Conservation (phyloP, 768 basidiomycete genomes). For the Psilocybe subaeruginosa region DNA sequence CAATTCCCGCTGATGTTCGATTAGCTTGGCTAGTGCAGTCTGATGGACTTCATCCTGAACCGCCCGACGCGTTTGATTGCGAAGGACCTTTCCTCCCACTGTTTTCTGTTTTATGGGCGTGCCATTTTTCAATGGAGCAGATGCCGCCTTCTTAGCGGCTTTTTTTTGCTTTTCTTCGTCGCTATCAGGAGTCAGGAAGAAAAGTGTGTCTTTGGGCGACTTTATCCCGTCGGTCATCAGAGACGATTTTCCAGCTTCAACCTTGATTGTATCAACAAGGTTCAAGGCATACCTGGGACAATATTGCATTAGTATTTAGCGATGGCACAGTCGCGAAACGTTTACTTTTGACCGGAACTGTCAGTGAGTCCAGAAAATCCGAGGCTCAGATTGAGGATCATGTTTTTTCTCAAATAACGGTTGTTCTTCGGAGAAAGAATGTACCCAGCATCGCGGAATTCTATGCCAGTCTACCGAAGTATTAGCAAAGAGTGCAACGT, state of each 20-base stretch:
- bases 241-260: slow-evolving; percentile 65
- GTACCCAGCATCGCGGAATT: slow-evolving; percentile 90
- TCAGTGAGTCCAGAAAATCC: slow-evolving; percentile 87
- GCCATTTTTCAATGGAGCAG: slow-evolving; percentile 60
- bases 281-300: slow-evolving; percentile 78
- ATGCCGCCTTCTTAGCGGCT: slow-evolving; percentile 52
- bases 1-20: slow-evolving; percentile 86
- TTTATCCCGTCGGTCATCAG: slow-evolving; percentile 87
- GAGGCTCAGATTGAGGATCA: slow-evolving; percentile 84
- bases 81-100: slow-evolving; percentile 82
- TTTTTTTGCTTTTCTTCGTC: slow-evolving; percentile 64
- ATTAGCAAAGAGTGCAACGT: background rate
- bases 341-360: slow-evolving; percentile 76
- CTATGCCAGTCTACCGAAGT: slow-evolving; percentile 80
- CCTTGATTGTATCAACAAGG: slow-evolving; percentile 85
- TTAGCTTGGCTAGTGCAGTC: slow-evolving; percentile 75
- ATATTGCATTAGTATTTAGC: background rate
- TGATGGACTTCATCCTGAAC: slow-evolving; percentile 84
- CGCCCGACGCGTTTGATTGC: slow-evolving; percentile 89
- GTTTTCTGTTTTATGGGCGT: slow-evolving; percentile 74
- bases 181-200: slow-evolving; percentile 73
- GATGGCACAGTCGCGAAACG: background rate
- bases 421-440: slow-evolving; percentile 81
- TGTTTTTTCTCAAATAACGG: slow-evolving; percentile 70
- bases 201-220: slow-evolving; percentile 83